Conservation (phyloP, 345 rosid species). For the Draba incana region DNA sequence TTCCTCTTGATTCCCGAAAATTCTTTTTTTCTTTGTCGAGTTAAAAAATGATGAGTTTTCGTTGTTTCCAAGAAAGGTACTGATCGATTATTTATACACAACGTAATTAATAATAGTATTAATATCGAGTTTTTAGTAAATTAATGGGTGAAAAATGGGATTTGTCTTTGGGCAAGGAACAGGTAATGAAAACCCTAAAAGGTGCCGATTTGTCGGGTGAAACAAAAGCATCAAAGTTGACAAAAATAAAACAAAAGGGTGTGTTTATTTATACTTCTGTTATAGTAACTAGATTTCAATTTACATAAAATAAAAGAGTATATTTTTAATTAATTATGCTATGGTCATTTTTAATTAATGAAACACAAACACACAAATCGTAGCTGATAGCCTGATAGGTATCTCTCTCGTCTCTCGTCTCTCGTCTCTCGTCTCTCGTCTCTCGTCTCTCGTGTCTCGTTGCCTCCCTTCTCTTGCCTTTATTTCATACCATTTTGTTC, state of each 20-base stretch:
- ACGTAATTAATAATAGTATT: constrained; percentile 7
- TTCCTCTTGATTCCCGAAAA: constrained; percentile 42
- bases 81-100: constrained; percentile 20
- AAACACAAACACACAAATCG: constrained; percentile 33
- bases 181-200: constrained; percentile 49
- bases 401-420: constrained; percentile 41
- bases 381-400: constrained; percentile 37
- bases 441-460: constrained; percentile 37
- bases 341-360: not conserved
- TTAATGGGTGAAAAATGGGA: constrained; percentile 38
- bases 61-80: constrained; percentile 42
- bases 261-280: constrained; percentile 45
- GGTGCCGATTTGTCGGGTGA: constrained; percentile 49
- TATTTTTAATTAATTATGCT: constrained; percentile 12
- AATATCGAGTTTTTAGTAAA: constrained; percentile 17
- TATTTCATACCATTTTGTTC: constrained; percentile 38
- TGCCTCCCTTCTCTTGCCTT: constrained; percentile 35
- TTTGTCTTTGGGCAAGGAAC: constrained; percentile 46
- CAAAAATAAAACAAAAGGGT: constrained; percentile 45
- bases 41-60: constrained; percentile 40
- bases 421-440: constrained; percentile 35
- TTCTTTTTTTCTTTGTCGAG: constrained; percentile 40
- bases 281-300: constrained; percentile 6
- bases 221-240: constrained; percentile 49
- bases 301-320: not conserved